These are phyloP conservation scores for Xanthoceras sorbifolium DNA, from an alignment of 345 rosid genomes.

Conservation along the genomic window DNA sequence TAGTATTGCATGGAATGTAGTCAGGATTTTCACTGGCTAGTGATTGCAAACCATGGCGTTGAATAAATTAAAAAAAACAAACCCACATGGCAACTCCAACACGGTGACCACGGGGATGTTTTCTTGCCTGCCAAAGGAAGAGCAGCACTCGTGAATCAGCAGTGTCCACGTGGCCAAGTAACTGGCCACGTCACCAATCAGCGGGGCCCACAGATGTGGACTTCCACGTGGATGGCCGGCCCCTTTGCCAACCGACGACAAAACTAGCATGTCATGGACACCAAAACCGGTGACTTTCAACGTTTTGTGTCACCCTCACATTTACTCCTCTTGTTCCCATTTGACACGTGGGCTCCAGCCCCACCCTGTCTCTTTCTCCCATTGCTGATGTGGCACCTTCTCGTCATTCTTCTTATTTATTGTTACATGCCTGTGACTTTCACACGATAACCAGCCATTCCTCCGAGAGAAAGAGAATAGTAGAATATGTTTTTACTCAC, in stretches of 20 bases:
- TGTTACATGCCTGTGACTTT: background rate
- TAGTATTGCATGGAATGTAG: too few species aligned
- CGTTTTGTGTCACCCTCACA: constrained; percentile 30
- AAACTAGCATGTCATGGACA: constrained; percentile 6
- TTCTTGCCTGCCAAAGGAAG: constrained; percentile 12
- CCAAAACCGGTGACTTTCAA: constrained; percentile 9
- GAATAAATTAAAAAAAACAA: too few species aligned
- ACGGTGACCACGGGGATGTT: too few species aligned
- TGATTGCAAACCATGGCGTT: too few species aligned
- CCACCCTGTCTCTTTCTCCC: background rate
- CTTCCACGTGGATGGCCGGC: constrained; percentile 26
- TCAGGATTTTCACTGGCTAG: too few species aligned
- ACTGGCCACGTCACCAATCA: constrained; percentile 6
- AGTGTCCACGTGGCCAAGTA: constrained; percentile 18
- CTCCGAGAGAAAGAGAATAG: background rate
- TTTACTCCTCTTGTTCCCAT: constrained; percentile 30
- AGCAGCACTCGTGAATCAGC: constrained; percentile 28
- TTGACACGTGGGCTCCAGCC: background rate
- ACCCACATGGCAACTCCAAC: too few species aligned
- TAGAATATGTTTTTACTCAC: too few species aligned
- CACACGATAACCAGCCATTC: background rate
- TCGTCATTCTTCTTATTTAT: background rate
- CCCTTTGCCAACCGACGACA: background rate
- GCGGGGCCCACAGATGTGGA: constrained; percentile 12
- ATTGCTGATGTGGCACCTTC: constrained; percentile 11